Conservation (phyloP, 768 basidiomycete species). For the Calocybe cyanea region DNA sequence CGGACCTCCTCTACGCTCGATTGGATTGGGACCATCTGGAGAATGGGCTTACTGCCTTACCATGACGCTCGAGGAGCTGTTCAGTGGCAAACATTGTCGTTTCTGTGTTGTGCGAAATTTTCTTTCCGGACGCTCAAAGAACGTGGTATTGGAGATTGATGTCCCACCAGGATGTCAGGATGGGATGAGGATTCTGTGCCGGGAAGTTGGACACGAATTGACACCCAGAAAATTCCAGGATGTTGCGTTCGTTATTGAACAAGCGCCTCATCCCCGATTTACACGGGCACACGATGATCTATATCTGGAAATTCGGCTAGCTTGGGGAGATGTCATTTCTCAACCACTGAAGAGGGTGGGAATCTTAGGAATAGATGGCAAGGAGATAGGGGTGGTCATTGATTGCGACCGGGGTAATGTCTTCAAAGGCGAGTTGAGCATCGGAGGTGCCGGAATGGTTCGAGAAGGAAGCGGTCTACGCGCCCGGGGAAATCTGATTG, state of each 20-base stretch:
- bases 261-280: slow-evolving; percentile 55
- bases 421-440: slow-evolving; percentile 44
- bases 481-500: slow-evolving; percentile 59
- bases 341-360: slow-evolving; percentile 46
- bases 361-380: slow-evolving; percentile 57
- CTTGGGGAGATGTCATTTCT: slow-evolving; percentile 49
- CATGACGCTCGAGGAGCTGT: slow-evolving; percentile 60
- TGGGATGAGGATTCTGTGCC: slow-evolving; percentile 58
- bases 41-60: slow-evolving; percentile 70
- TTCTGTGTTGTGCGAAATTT: slow-evolving; percentile 60
- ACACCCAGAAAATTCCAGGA: slow-evolving; percentile 56
- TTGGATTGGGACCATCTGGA: slow-evolving; percentile 39
- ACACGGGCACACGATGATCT: slow-evolving; percentile 55
- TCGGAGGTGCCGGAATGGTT: slow-evolving; percentile 70
- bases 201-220: slow-evolving; percentile 64
- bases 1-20: slow-evolving; percentile 35
- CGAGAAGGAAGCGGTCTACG: slow-evolving; percentile 45
- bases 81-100: slow-evolving; percentile 48
- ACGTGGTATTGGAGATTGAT: slow-evolving; percentile 55
- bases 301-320: slow-evolving; percentile 48
- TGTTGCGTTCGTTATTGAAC: slow-evolving; percentile 62
- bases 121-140: slow-evolving; percentile 43
- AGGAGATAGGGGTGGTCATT: slow-evolving; percentile 45
- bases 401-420: slow-evolving; percentile 50
- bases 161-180: slow-evolving; percentile 59